Evolutionary conservation across 2,329 filamentous ascomycete species (phyloP), one percentile per base, ranked within the genome.

Genomic region (Madurella fahalii): DNA sequence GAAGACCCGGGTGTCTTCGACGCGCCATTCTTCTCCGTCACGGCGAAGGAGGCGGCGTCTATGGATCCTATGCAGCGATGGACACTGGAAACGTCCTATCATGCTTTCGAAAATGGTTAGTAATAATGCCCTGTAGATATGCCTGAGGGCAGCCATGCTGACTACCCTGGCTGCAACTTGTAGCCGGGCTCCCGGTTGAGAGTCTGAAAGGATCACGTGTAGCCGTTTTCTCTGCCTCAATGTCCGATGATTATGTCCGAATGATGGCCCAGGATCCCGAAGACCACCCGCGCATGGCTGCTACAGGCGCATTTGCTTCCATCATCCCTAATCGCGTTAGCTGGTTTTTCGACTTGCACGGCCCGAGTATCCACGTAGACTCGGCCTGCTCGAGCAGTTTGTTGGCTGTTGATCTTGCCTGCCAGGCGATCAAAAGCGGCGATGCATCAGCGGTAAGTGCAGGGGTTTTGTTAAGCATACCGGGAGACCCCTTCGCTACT

Each of bases 21-120:
- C 57, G 70, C 71, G 0, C 67, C 68, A 1, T 74, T 75, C 54
- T 75, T 75, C 58, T 66, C 65, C 0, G 65, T 73, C n/a, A 67
- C 65, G 2, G 61, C 68, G 4, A 65, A 63, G 9, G 71, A 73
- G 39, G 65, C 69, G 0, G 64, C 63, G 15, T 25, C 66, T 5
- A 69, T 74, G 68, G 72, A 75, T 51, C 72, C 73, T 0, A 60
- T 65, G 61, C 71, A 73, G 39, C 58, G 71, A 32, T 65, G 63
- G 64, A 62, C 63, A 5, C 61, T 73, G 9, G 71, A 73, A 47
- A 47, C 63, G 15, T 59, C 68, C 1, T 73, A 71, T n/a, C 61
- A 59, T 1, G 68, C 70, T 1, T 67, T 73, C n/a, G 70, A 73
- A 54, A 71, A 69, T 45, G 66, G 68, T 70, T 42, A 52, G 61